These are phyloP conservation scores for Zostera marina DNA, from an alignment of 116 monocot genomes.

Conservation along the genomic window DNA sequence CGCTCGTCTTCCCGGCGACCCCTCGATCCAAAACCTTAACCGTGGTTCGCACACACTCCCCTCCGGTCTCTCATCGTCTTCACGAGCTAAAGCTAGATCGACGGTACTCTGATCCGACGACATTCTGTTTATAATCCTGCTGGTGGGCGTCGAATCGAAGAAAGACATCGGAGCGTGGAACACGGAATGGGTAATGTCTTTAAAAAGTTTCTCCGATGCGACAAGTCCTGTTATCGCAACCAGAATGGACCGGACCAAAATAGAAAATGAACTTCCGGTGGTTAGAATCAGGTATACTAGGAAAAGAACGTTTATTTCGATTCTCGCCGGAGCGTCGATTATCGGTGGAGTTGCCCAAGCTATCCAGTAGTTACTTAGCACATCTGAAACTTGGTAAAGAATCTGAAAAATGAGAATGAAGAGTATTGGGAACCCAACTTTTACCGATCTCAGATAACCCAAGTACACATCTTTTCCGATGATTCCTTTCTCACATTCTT, in stretches of 20 bases:
- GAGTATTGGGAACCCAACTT: conserved; percentile 51
- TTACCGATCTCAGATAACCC: conserved; percentile 55
- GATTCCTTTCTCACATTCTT: conserved; percentile 88
- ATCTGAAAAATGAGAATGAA: conserved; percentile 31
- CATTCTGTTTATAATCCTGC: conserved; percentile 74
- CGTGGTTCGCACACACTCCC: no score
- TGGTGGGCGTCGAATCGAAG: conserved; percentile 89
- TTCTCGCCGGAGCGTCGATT: conserved; percentile 16
- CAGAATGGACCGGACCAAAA: conserved; percentile 42
- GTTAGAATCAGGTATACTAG: conserved; percentile 56
- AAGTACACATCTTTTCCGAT: conserved; percentile 72
- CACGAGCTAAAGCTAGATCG: no score
- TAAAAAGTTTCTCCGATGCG: conserved; percentile 62
- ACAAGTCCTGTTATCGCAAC: conserved; percentile 43
- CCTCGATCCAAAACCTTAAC: no score
- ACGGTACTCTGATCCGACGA: no score
- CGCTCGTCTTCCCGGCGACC: no score
- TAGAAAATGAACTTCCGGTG: conserved; percentile 44
- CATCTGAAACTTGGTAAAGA: conserved; percentile 62
- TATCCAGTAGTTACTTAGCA: conserved; percentile 65
- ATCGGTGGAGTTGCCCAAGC: conserved; percentile 70
- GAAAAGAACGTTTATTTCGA: conserved; percentile 41
- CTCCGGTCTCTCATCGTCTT: no score
- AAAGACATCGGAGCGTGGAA: conserved; percentile 82
- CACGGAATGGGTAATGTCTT: conserved; percentile 47